Percentiles rank a stretch among this genome's conserved stretches.
Conservation (phyloP, 306 rosid genomes). For the Casuarina cunninghamiana region DNA sequence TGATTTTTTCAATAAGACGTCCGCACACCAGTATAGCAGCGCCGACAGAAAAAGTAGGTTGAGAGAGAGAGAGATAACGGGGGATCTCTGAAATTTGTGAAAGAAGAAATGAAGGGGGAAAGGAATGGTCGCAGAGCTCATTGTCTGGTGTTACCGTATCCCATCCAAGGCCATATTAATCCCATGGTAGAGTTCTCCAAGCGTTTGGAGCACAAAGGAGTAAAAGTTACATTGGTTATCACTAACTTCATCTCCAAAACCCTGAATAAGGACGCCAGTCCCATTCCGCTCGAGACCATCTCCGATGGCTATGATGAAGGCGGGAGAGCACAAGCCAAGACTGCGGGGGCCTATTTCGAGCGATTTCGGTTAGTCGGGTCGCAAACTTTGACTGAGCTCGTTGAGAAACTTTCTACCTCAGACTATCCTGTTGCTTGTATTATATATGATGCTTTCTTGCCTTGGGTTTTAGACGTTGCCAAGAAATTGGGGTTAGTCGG, state of each 20-base stretch:
- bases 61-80: not conserved
- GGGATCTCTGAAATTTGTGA: not conserved
- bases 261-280: conserved; percentile 29
- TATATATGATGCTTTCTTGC: conserved; percentile 49
- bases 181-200: conserved; percentile 56
- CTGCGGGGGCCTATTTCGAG: conserved; percentile 36
- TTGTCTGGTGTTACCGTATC: conserved; percentile 44
- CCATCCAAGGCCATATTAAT: conserved; percentile 65
- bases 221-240: conserved; percentile 41
- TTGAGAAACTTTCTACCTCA: conserved; percentile 29
- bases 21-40: too few relatives aligned
- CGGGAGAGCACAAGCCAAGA: conserved; percentile 38
- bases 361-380: conserved; percentile 42
- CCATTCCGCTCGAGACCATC: conserved; percentile 39
- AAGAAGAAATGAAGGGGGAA: not conserved
- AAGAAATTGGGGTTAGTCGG: conserved; percentile 39
- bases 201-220: conserved; percentile 35
- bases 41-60: not conserved
- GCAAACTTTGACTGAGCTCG: conserved; percentile 39
- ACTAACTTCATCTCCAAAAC: conserved; percentile 53
- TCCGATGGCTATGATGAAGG: conserved; percentile 65
- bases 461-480: conserved; percentile 57
- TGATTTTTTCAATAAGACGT: too few relatives aligned
- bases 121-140: conserved; percentile 9
- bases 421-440: conserved; percentile 38